Evolutionary conservation across 768 basidiomycete species (phyloP), one percentile per base, ranked within the genome.

Genomic region (Phaffia tasmanica): DNA sequence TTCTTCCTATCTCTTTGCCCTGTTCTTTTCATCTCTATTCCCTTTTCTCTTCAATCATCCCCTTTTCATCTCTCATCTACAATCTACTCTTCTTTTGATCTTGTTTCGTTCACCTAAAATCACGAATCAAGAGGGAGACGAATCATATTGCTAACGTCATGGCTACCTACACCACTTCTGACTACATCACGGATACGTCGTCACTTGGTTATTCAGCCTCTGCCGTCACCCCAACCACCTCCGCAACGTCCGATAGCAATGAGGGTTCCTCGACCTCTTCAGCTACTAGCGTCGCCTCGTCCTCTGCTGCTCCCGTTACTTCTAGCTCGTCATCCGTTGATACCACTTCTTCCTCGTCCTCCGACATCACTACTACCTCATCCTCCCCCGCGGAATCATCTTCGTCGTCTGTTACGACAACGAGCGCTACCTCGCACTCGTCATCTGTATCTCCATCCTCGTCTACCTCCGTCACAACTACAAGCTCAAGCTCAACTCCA

Each of bases 221-320:
- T 42, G 6, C 35, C 35, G 18, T 6, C 5, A 18, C 42, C 56
- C 23, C 53, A 16, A 19, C 56, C 18, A 27, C 18, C 29, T 29
- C 64, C 5, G 11, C 27, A 25, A 35, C 63, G 32, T 35, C 21
- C 30, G 6, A 46, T 35, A 32, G 0, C 18, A 54, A 18, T 27
- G 29, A 57, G 29, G 14, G 51, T 53, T 67, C 59, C 25, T 30
- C 57, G 15, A 23, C 65, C 16, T 42, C 59, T 27, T 29, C 60
- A 11, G 25, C 60, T 2, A 6, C 64, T 47, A 1, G 23, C 51
- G 14, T 50, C 5, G 3, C 51, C 51, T 32, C 62, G 9, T 6
- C 16, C 23, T 30, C 16, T 25, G n/a, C 30, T 15, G 5, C 35
- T 46, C 29, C 8, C 3, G 27, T 49, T 23, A 14, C 23, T 35